Base-by-base conservation (phyloP, 495 filamentous ascomycete genomes). In the Xylaria grammica region DNA sequence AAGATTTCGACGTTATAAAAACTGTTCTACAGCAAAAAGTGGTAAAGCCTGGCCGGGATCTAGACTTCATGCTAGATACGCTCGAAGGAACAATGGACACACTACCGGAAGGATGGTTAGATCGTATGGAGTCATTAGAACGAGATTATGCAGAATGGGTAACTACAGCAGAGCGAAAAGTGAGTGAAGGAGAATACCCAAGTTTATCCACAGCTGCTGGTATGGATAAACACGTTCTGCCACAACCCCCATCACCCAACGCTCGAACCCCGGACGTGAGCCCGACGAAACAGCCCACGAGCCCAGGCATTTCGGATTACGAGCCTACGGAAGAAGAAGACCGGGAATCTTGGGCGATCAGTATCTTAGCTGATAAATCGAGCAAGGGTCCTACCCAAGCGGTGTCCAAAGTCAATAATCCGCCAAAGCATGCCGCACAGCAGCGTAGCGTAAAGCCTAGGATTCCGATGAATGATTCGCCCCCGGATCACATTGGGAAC, bases 51-150 rank as follows among this genome's bases (percentile, higher is more conserved):
- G 96, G 92, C 0, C 84, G 84, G 40, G 79, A 87, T 24, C 79
- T 98, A 72, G 95, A 99, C 73, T 82, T 77, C 13, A 91, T 96
- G 83, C 83, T 98, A 7, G 94, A 98, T 69, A 80, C 86, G 10
- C 78, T 98, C 10, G 95, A 97, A 72, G 93, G 91, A 5, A 83
- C 87, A 27, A 81, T 89, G 57, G 95, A 99, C 67, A 89, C 89
- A 3, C 73, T 99, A 10, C 95, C 95, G 0, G 92, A 96, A 34
- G 69, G 77, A 20, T 99, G 96, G 96, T 86, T 97, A 50, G 91
- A 94, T 61, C 82, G 87, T 7, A 85, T 98, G 69, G 96, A 98
- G 72, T 73, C 75, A 0, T 76, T 97, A 15, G 96, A 99, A 69
- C 81, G 85, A 11, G 85, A 90, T n/a, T 97, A 93, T 76, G 84